These are phyloP conservation scores for Leishmania gerbilli DNA, from an alignment of 208 protist genomes.

Conservation along the genomic window DNA sequence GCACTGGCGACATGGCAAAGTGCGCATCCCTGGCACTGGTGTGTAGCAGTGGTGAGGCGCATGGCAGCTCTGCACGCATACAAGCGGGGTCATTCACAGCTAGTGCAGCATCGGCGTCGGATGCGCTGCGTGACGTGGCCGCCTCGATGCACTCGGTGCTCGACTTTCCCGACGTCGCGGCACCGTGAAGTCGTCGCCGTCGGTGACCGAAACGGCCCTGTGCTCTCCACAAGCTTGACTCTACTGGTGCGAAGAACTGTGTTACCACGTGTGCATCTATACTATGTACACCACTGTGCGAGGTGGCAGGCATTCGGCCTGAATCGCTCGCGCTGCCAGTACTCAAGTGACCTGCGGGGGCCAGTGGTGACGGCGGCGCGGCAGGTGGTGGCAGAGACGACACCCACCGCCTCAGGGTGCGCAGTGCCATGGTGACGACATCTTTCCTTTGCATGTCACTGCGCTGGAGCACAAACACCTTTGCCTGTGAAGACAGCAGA, in stretches of 20 bases:
- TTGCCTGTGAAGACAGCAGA: background rate
- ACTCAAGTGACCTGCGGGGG: background rate
- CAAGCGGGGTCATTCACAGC: background rate
- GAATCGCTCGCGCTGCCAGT: background rate
- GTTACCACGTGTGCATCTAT: background rate
- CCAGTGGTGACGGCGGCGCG: background rate
- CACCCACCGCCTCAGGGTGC: background rate
- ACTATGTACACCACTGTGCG: background rate
- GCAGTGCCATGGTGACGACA: background rate
- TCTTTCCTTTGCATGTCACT: background rate
- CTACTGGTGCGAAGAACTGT: background rate
- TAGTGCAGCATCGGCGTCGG: background rate
- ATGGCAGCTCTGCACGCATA: background rate
- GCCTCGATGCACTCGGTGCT: background rate
- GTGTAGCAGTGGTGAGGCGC: background rate
- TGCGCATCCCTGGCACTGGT: background rate
- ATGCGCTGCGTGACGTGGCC: background rate
- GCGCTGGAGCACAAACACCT: background rate
- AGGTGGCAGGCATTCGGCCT: background rate
- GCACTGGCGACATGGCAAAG: conserved; percentile 1
- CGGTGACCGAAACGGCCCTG: background rate
- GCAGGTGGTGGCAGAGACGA: background rate
- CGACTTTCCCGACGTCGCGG: no score
- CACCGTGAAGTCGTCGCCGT: background rate
- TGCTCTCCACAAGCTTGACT: background rate